phyloP scores from a whole-genome alignment of 2,329 filamentous ascomycete species.

The Colletotrichum echinochloae region DNA sequence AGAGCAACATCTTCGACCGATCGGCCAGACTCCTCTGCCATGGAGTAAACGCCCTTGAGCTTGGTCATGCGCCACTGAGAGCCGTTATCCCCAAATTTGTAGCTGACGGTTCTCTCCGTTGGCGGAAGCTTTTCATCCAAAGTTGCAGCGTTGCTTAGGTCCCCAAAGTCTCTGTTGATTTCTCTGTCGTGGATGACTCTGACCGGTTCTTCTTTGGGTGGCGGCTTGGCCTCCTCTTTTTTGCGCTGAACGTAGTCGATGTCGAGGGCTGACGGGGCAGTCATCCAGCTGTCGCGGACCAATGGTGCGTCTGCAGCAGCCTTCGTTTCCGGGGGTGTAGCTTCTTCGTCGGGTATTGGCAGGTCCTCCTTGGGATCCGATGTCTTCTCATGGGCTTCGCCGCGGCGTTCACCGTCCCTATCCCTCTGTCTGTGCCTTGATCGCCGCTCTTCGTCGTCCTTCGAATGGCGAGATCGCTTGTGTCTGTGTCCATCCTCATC shows the following conservation, averaged over 20 bases:
- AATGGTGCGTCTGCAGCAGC: conserved; percentile 51
- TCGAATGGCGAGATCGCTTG: conserved; percentile 72
- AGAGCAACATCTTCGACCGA: conserved; percentile 84
- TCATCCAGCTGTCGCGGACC: conserved; percentile 92
- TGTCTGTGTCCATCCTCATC: conserved; percentile 69
- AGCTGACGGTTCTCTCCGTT: conserved; percentile 71
- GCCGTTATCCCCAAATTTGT: conserved; percentile 89
- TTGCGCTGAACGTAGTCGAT: conserved; percentile 82
- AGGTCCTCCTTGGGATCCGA: conserved; percentile 64
- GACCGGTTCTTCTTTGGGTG: conserved; percentile 69
- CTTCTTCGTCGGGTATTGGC: conserved; percentile 63
- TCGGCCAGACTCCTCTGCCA: conserved; percentile 79
- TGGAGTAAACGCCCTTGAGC: conserved; percentile 84
- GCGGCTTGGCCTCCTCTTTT: conserved; percentile 65
- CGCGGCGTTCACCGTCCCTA: conserved; percentile 36
- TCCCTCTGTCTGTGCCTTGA: conserved; percentile 42
- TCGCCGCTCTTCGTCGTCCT: conserved; percentile 60
- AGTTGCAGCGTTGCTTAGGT: conserved; percentile 68
- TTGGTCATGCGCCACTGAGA: conserved; percentile 98
- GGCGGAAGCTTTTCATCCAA: conserved; percentile 58
- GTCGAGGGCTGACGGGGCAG: conserved; percentile 79
- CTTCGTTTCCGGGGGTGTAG: conserved; percentile 42
- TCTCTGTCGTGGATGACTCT: conserved; percentile 83
- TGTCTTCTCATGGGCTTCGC: conserved; percentile 53
- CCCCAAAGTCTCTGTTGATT: conserved; percentile 75